Evolutionary conservation across 2,329 filamentous ascomycete genomes (phyloP).

Genomic region (Fusarium luffae): DNA sequence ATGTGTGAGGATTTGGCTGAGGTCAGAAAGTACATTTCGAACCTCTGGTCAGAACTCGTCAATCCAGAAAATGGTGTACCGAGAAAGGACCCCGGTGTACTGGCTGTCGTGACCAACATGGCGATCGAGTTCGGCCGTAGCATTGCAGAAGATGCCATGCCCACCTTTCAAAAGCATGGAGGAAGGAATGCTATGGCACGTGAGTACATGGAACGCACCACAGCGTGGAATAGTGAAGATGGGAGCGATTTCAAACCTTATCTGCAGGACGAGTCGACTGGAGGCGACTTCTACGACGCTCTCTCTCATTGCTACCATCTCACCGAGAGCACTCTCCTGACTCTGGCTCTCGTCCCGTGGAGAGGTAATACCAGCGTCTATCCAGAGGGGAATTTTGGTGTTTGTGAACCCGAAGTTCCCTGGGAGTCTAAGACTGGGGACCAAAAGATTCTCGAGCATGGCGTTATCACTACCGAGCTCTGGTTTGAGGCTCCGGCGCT

Average conservation of each 20-base stretch:
- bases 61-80: not conserved
- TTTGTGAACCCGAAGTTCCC: not conserved
- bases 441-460: not conserved
- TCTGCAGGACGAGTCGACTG: not conserved
- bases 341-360: not conserved
- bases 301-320: not conserved
- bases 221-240: not conserved
- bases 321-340: not conserved
- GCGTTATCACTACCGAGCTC: not conserved
- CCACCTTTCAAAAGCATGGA: slow-evolving; percentile 8
- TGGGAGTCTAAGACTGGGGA: not conserved
- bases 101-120: slow-evolving; percentile 53
- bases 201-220: not conserved
- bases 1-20: slow-evolving; percentile 48
- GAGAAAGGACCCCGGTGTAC: slow-evolving; percentile 34
- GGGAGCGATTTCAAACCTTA: not conserved
- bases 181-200: not conserved
- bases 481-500: not conserved
- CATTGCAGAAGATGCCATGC: slow-evolving; percentile 47
- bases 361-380: not conserved
- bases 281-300: not conserved
- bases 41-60: not conserved
- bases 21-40: slow-evolving; percentile 14
- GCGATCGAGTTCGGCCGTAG: slow-evolving; percentile 49
- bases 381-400: not conserved